Evolutionary conservation across 2,329 filamentous ascomycete genomes (phyloP).

Genomic region (Ceratocystis papillata): DNA sequence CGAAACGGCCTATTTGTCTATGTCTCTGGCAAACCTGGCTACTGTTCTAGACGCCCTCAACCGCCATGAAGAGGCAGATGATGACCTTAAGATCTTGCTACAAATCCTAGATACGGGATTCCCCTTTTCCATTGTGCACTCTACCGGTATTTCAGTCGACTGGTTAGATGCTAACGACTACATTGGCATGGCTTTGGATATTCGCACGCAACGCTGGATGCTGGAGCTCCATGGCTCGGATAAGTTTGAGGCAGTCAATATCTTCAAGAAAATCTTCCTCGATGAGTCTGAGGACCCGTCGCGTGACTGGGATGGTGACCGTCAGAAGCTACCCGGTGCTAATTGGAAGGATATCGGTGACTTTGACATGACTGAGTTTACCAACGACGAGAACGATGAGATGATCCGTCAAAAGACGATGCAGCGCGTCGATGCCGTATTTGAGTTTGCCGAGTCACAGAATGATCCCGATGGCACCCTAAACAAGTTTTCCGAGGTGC

Average conservation of each 20-base stretch:
- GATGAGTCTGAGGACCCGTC: slow-evolving; percentile 28
- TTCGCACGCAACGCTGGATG: slow-evolving; percentile 34
- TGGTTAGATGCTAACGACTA: slow-evolving; percentile 26
- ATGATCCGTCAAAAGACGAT: slow-evolving; percentile 17
- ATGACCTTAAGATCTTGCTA: slow-evolving; percentile 29
- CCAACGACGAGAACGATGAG: slow-evolving; percentile 21
- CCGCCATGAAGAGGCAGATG: slow-evolving; percentile 22
- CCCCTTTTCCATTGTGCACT: slow-evolving; percentile 29
- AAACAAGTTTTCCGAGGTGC: slow-evolving; percentile 21
- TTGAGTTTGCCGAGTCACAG: slow-evolving; percentile 18
- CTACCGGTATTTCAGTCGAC: slow-evolving; percentile 23
- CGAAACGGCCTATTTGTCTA: slow-evolving; percentile 23
- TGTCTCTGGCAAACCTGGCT: slow-evolving; percentile 33
- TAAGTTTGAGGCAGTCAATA: slow-evolving; percentile 25
- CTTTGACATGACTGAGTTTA: slow-evolving; percentile 20
- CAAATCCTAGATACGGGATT: slow-evolving; percentile 30
- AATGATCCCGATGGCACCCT: slow-evolving; percentile 19
- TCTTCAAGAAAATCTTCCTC: slow-evolving; percentile 31
- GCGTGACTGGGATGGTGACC: slow-evolving; percentile 26
- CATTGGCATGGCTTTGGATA: slow-evolving; percentile 30
- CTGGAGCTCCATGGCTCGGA: slow-evolving; percentile 26
- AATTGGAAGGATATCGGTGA: slow-evolving; percentile 23
- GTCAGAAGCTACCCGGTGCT: slow-evolving; percentile 15
- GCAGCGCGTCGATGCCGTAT: slow-evolving; percentile 19
- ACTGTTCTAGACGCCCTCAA: slow-evolving; percentile 30